phyloP scores from a whole-genome alignment of 1,139 yeast species.

The Pichia sp. region DNA sequence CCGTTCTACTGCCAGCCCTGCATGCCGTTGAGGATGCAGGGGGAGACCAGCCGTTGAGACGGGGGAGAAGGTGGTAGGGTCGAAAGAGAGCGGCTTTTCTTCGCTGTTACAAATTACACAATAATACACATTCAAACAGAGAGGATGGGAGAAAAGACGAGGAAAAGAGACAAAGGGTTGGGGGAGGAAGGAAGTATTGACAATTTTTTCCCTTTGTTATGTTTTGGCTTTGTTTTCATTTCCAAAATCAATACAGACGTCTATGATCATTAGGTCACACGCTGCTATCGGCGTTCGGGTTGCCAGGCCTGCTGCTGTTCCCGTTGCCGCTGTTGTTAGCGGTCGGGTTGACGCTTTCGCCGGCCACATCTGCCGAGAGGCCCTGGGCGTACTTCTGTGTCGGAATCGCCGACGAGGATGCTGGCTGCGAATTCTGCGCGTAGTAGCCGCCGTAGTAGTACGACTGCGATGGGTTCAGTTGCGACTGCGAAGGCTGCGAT shows the following conservation, averaged over 20 bases:
- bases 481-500: conserved; percentile 1
- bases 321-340: background rate
- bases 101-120: background rate
- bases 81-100: background rate
- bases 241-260: background rate
- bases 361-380: background rate
- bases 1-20: background rate
- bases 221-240: background rate
- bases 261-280: background rate
- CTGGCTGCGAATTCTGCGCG: conserved; percentile 1
- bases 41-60: too few relatives aligned
- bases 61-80: background rate
- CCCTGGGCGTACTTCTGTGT: background rate
- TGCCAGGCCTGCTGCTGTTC: background rate
- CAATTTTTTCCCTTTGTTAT: background rate
- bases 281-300: background rate
- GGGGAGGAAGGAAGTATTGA: too few relatives aligned
- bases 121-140: background rate
- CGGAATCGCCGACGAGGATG: background rate
- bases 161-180: background rate
- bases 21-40: background rate
- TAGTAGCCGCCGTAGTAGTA: conserved; percentile 10
- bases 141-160: background rate
- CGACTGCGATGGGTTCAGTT: background rate
- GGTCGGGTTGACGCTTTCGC: background rate